Base-by-base conservation (phyloP, 176 grass and related monocot species). In the Carex scoparia region DNA sequence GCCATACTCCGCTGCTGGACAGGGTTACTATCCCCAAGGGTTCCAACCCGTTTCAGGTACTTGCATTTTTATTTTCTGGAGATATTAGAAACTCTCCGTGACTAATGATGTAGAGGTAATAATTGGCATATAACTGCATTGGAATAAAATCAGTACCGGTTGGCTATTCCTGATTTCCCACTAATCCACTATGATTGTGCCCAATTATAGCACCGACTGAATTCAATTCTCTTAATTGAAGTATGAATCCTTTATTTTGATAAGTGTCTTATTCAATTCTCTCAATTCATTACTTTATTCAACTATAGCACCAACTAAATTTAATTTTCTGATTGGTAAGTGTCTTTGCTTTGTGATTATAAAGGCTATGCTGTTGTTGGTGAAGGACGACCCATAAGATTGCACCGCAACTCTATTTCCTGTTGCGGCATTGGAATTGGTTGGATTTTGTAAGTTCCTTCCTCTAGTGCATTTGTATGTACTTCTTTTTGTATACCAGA, bases 381-480 rank as follows among this genome's bases (percentile, higher is more conserved):
- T 74, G 91, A 97, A 91, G 92, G 91, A 59, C 89, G 89, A 55
- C 91, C 95, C 31, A 59, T 94, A 82, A 93, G 95, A 82, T 84
- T 85, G 89, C 74, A 40, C 14, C 91, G 67, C 42, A 53, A 83
- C 30, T 51, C 61, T 42, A 85, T 93, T 87, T 91, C 92, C 14
- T 97, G 91, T 30, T 97, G 95, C 84, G 92, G 95, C 63, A 81
- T 97, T 2, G 95, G 95, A 60, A 73, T 94, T 62, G 95, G 95
- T 44, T 97, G 92, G 95, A 46, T 90, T 88, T 74, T 97, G 95
- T 97, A 85, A 91, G 92, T 88, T 75, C 56, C n/a, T 75, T 40
- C 64, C 14, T 28, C 58, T 23, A 8, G 64, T 79, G 61, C 16
- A 65, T 79, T 57, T 84, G 79, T 82, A 63, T 2, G 14, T 28